Percentiles rank a stretch among this genome's conserved stretches.
These are phyloP conservation scores for Wickerhamomyces strasburgensis DNA, from an alignment of 805 yeast genomes.

Conservation along the genomic window DNA sequence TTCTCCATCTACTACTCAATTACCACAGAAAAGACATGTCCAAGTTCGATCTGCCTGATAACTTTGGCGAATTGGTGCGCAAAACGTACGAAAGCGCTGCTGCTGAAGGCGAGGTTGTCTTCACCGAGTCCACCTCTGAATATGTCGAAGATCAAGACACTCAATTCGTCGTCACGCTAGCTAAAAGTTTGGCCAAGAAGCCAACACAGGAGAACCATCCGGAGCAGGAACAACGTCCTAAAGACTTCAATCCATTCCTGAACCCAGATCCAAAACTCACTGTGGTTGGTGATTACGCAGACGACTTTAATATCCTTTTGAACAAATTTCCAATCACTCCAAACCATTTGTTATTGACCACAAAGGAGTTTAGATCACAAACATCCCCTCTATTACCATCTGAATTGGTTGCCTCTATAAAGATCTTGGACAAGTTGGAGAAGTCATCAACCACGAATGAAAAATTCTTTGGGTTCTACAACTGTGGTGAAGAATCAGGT, in stretches of 20 bases:
- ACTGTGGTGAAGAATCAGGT: constrained; percentile 84
- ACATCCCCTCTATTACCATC: constrained; percentile 60
- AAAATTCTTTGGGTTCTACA: constrained; percentile 77
- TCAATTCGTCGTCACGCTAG: constrained; percentile 29
- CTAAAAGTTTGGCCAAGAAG: constrained; percentile 31
- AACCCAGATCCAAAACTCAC: constrained; percentile 75
- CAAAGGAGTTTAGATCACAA: constrained; percentile 71
- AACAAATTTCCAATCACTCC: constrained; percentile 86
- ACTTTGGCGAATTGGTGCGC: constrained; percentile 33
- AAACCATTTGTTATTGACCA: constrained; percentile 73
- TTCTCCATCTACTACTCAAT: neutral
- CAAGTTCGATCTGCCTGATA: constrained; percentile 30
- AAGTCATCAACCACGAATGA: constrained; percentile 29
- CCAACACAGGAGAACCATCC: constrained; percentile 34
- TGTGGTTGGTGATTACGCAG: constrained; percentile 47
- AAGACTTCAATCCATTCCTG: constrained; percentile 63
- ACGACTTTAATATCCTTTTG: constrained; percentile 57
- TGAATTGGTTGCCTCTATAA: constrained; percentile 61
- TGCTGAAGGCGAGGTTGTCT: constrained; percentile 40
- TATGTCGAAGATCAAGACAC: constrained; percentile 27
- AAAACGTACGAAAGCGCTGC: constrained; percentile 46
- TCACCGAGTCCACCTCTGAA: constrained; percentile 41
- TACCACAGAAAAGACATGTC: too few relatives aligned
- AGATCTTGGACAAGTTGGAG: constrained; percentile 48
- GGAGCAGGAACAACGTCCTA: constrained; percentile 28